Evolutionary conservation across 768 basidiomycete genomes (phyloP).

Genomic region (Auriscalpium microsporum): DNA sequence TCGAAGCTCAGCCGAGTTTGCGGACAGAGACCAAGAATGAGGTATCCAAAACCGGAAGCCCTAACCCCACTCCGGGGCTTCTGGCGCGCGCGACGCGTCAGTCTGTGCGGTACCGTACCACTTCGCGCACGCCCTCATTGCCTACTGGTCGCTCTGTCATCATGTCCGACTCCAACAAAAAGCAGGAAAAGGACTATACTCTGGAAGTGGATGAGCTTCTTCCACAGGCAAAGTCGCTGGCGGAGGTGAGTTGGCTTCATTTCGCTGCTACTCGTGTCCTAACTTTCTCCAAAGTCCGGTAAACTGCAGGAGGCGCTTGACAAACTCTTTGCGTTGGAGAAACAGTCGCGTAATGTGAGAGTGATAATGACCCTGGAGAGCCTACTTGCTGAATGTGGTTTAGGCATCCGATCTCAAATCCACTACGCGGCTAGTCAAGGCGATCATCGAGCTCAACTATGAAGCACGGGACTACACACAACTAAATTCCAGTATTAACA

Average conservation of each 20-base stretch:
- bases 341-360: slow-evolving; percentile 89
- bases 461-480: slow-evolving; percentile 59
- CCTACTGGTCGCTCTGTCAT: slow-evolving; percentile 31
- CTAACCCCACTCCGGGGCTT: slow-evolving; percentile 6
- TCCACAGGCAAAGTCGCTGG: slow-evolving; percentile 55
- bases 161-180: slow-evolving; percentile 69
- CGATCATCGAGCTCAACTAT: slow-evolving; percentile 65
- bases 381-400: neutral
- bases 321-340: slow-evolving; percentile 82
- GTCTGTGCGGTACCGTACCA: slow-evolving; percentile 8
- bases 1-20: neutral
- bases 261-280: neutral
- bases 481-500: slow-evolving; percentile 58
- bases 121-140: neutral
- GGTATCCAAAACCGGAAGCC: slow-evolving; percentile 7
- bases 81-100: slow-evolving; percentile 25
- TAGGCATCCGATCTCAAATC: slow-evolving; percentile 90
- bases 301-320: slow-evolving; percentile 83
- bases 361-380: slow-evolving; percentile 1
- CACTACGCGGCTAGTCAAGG: slow-evolving; percentile 79
- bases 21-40: neutral
- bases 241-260: slow-evolving; percentile 47
- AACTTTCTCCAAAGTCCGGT: slow-evolving; percentile 45
- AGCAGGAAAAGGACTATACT: slow-evolving; percentile 83
- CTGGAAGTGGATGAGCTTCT: slow-evolving; percentile 72